Percentiles rank a stretch among this genome's conserved stretches.
Evolutionary conservation across 352 stramenopile genomes (phyloP).

Genomic region (Phytophthora aleatoria): DNA sequence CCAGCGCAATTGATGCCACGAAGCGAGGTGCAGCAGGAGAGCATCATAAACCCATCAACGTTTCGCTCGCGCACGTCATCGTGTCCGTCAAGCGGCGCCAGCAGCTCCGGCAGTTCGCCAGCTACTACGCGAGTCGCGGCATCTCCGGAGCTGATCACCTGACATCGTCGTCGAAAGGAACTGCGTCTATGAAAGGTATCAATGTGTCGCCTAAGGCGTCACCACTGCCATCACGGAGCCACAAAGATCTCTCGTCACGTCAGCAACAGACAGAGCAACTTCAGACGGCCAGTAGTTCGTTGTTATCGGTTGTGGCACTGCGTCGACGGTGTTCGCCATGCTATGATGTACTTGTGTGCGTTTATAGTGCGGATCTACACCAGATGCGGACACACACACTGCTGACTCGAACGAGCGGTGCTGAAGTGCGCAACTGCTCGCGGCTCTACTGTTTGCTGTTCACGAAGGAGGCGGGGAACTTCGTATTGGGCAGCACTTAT

Average conservation of each 20-base stretch:
- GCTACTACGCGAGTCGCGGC: conserved; percentile 68
- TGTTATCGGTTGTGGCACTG: conserved; percentile 19
- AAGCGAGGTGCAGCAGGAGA: conserved; percentile 19
- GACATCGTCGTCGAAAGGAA: conserved; percentile 16
- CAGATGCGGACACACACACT: conserved; percentile 28
- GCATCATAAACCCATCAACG: conserved; percentile 40
- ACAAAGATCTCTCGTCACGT: conserved; percentile 2
- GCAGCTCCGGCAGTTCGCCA: conserved; percentile 71
- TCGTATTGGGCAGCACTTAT: conserved; percentile 41
- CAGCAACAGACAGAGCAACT: background rate
- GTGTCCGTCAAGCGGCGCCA: conserved; percentile 70
- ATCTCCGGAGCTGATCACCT: conserved; percentile 66
- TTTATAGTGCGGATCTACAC: conserved; percentile 35
- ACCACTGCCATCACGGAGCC: background rate
- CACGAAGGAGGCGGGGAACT: conserved; percentile 37
- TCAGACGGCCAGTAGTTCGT: background rate
- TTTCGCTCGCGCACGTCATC: conserved; percentile 70
- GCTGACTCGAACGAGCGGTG: conserved; percentile 16
- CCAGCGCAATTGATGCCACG: conserved; percentile 42
- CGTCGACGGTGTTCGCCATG: conserved; percentile 19
- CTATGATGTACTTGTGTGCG: conserved; percentile 43
- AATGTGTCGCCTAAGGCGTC: conserved; percentile 2
- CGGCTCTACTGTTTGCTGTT: conserved; percentile 55
- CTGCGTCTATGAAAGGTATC: background rate
- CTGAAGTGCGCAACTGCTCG: conserved; percentile 46